Evolutionary conservation across 805 yeast genomes (phyloP).

Genomic region (Yamadazyma laniorum): DNA sequence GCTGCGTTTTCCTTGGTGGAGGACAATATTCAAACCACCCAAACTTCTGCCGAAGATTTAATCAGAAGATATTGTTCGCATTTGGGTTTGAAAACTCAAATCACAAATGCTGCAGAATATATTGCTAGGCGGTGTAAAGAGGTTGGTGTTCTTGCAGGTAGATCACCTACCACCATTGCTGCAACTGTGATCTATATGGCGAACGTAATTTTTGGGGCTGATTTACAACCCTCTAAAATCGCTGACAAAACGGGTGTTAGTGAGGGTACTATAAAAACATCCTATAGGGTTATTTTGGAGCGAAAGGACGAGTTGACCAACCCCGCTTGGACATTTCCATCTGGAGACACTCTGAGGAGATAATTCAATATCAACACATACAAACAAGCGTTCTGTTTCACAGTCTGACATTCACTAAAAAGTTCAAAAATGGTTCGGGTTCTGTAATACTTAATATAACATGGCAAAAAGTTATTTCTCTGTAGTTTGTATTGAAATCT

Average conservation of each 20-base stretch:
- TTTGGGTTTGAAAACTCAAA: constrained; percentile 78
- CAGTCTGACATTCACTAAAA: too few species aligned
- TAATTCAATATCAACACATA: too few species aligned
- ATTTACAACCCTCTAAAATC: constrained; percentile 72
- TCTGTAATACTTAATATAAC: too few species aligned
- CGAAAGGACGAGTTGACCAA: constrained; percentile 67
- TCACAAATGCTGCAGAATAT: constrained; percentile 89
- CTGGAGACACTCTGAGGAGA: not conserved
- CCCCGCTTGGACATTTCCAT: constrained; percentile 53
- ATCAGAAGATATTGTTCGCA: constrained; percentile 96
- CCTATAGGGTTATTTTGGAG: constrained; percentile 78
- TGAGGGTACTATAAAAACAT: constrained; percentile 94
- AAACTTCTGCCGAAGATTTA: constrained; percentile 89
- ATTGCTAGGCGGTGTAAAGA: constrained; percentile 89
- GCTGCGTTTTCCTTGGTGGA: constrained; percentile 37
- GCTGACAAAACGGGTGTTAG: constrained; percentile 94
- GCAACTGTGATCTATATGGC: constrained; percentile 97
- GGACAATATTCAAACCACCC: constrained; percentile 65
- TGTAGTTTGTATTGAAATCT: too few species aligned
- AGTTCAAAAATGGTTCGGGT: too few species aligned
- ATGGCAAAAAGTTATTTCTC: too few species aligned
- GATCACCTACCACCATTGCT: constrained; percentile 96
- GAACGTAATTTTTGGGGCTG: constrained; percentile 79
- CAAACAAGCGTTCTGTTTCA: too few species aligned
- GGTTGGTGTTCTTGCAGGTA: constrained; percentile 90